Evolutionary conservation across 139 green algal species (phyloP), one percentile per base, ranked within the genome.

Genomic region (Chlorella sp.): DNA sequence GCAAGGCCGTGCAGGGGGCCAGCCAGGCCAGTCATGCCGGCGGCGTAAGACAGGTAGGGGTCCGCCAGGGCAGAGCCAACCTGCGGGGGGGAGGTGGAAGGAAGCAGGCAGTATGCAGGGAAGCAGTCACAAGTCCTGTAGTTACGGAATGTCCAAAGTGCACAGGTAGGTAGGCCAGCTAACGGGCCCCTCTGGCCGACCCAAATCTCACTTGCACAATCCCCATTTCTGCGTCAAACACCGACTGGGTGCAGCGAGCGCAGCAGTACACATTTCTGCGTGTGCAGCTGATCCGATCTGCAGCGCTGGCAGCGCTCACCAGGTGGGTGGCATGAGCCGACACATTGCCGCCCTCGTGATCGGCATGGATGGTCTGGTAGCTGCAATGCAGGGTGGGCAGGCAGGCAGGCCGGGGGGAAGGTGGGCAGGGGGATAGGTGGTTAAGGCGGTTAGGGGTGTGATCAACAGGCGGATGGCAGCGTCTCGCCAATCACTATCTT

Each of bases 1-100:
- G 98, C 98, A 77, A 99, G 94, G 48, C 98, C 98, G 91, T 99
- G 98, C 89, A 99, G 93, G 0, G 98, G 98, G 11, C 98, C 98
- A 5, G 98, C 98, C 80, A 99, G 94, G 3, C 98, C 98, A 78
- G 97, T 99, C 91, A 99, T 94, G 80, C 97, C 97, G 22, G 98
- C 98, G 22, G 95, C 92, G 79, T 98, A 98, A 66, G 93, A 97
- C 61, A 99, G 94, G 96, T 99, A 99, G 32, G 98, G 98, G 94
- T 99, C 98, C 19, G 95, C 97, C 18, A 99, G 95, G 0, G 98
- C 98, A 22, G 83, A 95, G 87, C 97, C 98, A 39, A 99, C 86
- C 86, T 90, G 86, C 7, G 42, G 24, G 9, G 22, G 9, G 37
- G 61, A 7, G 39, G 18, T 30, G n/a, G 48, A 9, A 3, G 48